Evolutionary conservation across 2,329 filamentous ascomycete genomes (phyloP).

Genomic region (Westerdykella aurantiaca): DNA sequence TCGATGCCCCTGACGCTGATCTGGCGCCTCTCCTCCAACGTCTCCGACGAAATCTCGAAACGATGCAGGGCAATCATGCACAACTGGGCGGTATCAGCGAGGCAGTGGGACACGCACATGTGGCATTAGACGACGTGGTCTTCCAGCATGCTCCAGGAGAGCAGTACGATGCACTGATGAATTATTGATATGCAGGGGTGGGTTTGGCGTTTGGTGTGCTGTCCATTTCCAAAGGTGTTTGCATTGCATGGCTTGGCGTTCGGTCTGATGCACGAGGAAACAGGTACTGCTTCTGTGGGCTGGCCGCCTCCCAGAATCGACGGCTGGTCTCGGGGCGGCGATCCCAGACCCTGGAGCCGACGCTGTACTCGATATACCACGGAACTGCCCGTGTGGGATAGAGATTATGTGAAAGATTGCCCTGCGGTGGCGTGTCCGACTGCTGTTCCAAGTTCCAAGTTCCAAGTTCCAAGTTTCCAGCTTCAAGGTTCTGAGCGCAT

Average conservation of each 20-base stretch:
- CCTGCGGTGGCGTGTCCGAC: background rate
- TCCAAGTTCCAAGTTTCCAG: too few species aligned
- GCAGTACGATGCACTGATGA: conserved; percentile 29
- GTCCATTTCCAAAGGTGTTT: conserved; percentile 12
- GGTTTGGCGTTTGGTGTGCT: conserved; percentile 13
- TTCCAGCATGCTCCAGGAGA: conserved; percentile 27
- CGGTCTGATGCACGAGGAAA: conserved; percentile 8
- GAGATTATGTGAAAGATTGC: background rate
- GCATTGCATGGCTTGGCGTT: conserved; percentile 20
- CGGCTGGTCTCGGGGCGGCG: background rate
- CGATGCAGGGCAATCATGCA: conserved; percentile 34
- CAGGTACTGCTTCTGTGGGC: conserved; percentile 6
- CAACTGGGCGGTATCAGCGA: conserved; percentile 34
- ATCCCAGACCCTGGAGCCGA: conserved; percentile 16
- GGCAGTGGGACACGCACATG: conserved; percentile 24
- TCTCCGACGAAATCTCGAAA: conserved; percentile 35
- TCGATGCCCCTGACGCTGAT: conserved; percentile 28
- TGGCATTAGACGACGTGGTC: conserved; percentile 32
- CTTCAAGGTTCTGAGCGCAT: too few species aligned
- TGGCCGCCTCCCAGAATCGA: too few species aligned
- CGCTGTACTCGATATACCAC: conserved; percentile 4
- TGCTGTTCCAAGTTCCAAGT: too few species aligned
- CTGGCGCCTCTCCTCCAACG: conserved; percentile 33
- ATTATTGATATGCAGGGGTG: conserved; percentile 24
- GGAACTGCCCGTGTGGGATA: background rate